Evolutionary conservation across 805 yeast genomes (phyloP).

Genomic region (Wickerhamiella hasegawae): DNA sequence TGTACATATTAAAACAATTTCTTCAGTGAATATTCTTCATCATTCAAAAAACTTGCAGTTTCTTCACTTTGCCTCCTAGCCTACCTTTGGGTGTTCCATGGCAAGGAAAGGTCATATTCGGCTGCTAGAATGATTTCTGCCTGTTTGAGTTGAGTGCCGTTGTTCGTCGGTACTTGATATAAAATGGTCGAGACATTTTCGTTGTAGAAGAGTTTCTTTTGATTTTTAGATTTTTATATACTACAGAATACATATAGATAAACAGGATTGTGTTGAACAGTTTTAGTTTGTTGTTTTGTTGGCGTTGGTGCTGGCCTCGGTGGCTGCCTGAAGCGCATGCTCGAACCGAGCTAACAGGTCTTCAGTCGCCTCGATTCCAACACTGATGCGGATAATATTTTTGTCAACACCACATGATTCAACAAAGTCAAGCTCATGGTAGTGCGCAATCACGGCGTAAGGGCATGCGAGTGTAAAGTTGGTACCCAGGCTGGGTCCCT

Average conservation of each 20-base stretch:
- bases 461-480: slow-evolving; percentile 84
- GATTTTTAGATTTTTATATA: neutral
- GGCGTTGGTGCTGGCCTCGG: neutral
- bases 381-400: slow-evolving; percentile 60
- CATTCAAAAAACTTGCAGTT: too few relatives aligned
- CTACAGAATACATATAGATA: neutral
- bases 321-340: slow-evolving; percentile 30
- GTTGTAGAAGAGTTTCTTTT: neutral
- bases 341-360: slow-evolving; percentile 36
- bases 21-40: neutral
- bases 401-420: slow-evolving; percentile 72
- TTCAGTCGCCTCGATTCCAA: slow-evolving; percentile 64
- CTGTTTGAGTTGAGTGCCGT: slow-evolving; percentile 15
- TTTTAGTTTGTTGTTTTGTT: neutral
- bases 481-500: slow-evolving; percentile 86
- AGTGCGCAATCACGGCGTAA: slow-evolving; percentile 75
- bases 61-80: slow-evolving; percentile 1
- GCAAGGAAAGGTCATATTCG: neutral
- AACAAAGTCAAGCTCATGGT: slow-evolving; percentile 61
- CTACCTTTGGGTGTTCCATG: slow-evolving; percentile 1
- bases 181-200: slow-evolving; percentile 11
- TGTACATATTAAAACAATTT: neutral
- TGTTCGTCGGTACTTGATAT: slow-evolving; percentile 8
- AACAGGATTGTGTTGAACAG: neutral
- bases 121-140: slow-evolving; percentile 7